Evolutionary conservation across 768 basidiomycete species (phyloP), one percentile per base, ranked within the genome.

Genomic region (Serendipita indica): DNA sequence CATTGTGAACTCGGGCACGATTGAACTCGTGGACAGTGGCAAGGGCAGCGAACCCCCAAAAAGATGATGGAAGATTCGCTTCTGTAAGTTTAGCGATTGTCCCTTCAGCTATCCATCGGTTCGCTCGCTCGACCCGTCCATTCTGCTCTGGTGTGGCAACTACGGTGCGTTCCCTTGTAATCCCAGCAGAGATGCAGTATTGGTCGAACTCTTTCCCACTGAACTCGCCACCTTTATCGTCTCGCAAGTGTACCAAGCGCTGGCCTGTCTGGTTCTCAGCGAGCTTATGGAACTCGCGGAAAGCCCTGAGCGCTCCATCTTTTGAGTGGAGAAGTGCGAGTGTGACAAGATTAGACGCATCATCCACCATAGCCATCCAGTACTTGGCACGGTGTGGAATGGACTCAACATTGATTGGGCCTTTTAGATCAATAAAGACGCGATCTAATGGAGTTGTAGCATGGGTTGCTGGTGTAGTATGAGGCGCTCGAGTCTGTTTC

Each of bases 401-500:
- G 10, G 49, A 27, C 32, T 54, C 49, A 18, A 33, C 32, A 54
- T 54, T 27, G 32, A 64, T 57, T 6, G 70, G 71, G 20, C 71
- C 70, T 10, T 67, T 59, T 1, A 72, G 28, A 49, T 72, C 71
- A 37, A 63, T 61, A 60, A 69, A 69, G 14, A 72, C 63, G 2
- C 62, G 64, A 3, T 63, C 62, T 3, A 70, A 65, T 16, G 18
- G 49, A 10, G 30, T 54, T 18, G 25, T 54, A 33, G 49, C 22
- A 54, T 18, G 65, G 58, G 3, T 41, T 41, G 28, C 60, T 20
- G 60, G 61, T 33, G 64, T 63, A 43, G 63, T 57, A 39, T 41
- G n/a, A 10, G 67, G 63, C 1, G 49, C 49, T 54, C 61, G 61
- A 0, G 65, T 68, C 71, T 75, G 72, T 62, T 75, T 74, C 3